Conservation (phyloP, 495 filamentous ascomycete genomes). For the Neurospora intermedia region DNA sequence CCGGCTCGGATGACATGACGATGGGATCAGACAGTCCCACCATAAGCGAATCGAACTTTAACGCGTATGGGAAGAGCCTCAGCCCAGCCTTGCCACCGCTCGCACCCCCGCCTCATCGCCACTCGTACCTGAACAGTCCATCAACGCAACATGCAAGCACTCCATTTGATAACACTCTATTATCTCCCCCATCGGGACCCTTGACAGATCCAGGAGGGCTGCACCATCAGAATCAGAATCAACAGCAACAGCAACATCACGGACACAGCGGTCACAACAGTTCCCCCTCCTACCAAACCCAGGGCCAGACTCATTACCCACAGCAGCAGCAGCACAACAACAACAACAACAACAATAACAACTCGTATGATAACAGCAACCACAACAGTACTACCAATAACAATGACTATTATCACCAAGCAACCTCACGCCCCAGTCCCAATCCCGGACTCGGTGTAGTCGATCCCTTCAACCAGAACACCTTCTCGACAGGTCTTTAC, state of each 20-base stretch:
- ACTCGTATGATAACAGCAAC: not conserved
- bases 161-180: not conserved
- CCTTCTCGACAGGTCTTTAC: not conserved
- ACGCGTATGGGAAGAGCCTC: conserved; percentile 2
- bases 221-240: conserved; percentile 2
- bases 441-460: not conserved
- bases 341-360: not conserved
- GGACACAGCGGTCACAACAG: not conserved
- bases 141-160: not conserved
- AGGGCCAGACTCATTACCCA: not conserved
- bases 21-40: not conserved
- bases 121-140: not conserved
- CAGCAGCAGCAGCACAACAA: not conserved
- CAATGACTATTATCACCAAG: conserved; percentile 7
- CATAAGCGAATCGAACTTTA: not conserved
- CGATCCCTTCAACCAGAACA: not conserved
- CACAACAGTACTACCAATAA: conserved; percentile 1
- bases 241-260: not conserved
- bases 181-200: not conserved
- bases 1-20: conserved; percentile 20
- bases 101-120: not conserved
- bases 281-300: not conserved
- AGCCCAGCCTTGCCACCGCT: not conserved
- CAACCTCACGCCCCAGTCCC: not conserved
- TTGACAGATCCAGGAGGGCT: not conserved